These are phyloP conservation scores for Fragilaria radians DNA, from an alignment of 108 stramenopile species.

Conservation along the genomic window DNA sequence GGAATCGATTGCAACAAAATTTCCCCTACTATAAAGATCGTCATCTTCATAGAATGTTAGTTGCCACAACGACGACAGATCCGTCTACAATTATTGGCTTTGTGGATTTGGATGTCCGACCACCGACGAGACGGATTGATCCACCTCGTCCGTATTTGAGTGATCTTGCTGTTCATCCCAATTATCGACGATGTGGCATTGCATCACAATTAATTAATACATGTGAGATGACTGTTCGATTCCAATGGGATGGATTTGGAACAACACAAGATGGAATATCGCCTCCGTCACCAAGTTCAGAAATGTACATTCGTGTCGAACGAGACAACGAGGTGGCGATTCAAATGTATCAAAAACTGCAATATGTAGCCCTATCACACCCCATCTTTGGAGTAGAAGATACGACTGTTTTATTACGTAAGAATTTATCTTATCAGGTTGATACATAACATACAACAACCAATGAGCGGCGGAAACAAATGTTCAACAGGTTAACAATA, in stretches of 20 bases:
- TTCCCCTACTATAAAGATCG: slow-evolving; percentile 37
- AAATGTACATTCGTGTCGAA: slow-evolving; percentile 48
- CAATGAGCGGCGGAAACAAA: too few relatives aligned
- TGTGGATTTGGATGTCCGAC: slow-evolving; percentile 40
- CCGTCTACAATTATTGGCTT: slow-evolving; percentile 32
- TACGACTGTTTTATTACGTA: slow-evolving; percentile 12
- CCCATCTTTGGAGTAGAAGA: slow-evolving; percentile 5
- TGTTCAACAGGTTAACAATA: too few relatives aligned
- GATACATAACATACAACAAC: too few relatives aligned
- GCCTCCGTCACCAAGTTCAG: neutral
- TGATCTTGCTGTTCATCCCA: slow-evolving; percentile 30
- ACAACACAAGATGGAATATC: neutral
- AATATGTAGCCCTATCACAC: slow-evolving; percentile 21
- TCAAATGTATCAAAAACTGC: slow-evolving; percentile 42
- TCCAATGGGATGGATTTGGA: neutral
- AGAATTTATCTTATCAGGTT: slow-evolving; percentile 3
- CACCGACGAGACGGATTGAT: slow-evolving; percentile 1
- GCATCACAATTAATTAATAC: slow-evolving; percentile 21
- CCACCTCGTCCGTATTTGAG: slow-evolving; percentile 42
- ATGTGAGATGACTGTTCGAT: slow-evolving; percentile 15
- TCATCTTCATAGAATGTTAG: slow-evolving; percentile 29
- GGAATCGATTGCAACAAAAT: slow-evolving; percentile 46
- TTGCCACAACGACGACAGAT: slow-evolving; percentile 10
- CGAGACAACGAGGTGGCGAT: slow-evolving; percentile 48
- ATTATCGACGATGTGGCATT: slow-evolving; percentile 34